Percentiles rank a stretch among this genome's conserved stretches.
These are phyloP conservation scores for Hypoxylon sp. DNA, from an alignment of 2,329 filamentous ascomycete species.

Conservation along the genomic window DNA sequence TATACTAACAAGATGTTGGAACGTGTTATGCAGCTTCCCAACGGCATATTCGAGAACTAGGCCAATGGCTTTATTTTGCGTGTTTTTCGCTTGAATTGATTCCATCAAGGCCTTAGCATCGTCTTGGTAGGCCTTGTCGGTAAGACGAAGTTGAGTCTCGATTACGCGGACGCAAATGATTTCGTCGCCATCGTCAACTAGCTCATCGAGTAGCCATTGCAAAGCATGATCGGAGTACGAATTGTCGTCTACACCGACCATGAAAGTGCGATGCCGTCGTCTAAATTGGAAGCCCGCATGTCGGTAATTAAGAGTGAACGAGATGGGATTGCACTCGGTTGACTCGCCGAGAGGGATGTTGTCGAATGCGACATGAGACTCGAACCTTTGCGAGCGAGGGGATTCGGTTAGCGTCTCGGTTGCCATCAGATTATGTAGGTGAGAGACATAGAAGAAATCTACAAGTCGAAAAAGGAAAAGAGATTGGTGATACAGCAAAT, in stretches of 20 bases:
- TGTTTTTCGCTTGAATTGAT: slow-evolving; percentile 83
- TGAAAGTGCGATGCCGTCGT: slow-evolving; percentile 86
- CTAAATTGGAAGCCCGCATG: slow-evolving; percentile 88
- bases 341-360: slow-evolving; percentile 71
- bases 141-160: slow-evolving; percentile 81
- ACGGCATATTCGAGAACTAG: slow-evolving; percentile 89
- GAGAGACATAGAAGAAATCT: slow-evolving; percentile 16
- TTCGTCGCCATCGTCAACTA: slow-evolving; percentile 94
- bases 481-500: slow-evolving; percentile 31
- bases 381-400: slow-evolving; percentile 65
- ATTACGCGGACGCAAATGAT: slow-evolving; percentile 91
- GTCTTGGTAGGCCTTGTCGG: slow-evolving; percentile 79
- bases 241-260: slow-evolving; percentile 92
- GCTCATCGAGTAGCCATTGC: slow-evolving; percentile 91
- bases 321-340: slow-evolving; percentile 72
- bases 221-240: slow-evolving; percentile 93
- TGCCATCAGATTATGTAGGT: slow-evolving; percentile 49
- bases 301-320: slow-evolving; percentile 86
- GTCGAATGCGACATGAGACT: slow-evolving; percentile 73
- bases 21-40: slow-evolving; percentile 90
- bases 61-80: slow-evolving; percentile 84
- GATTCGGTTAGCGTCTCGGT: slow-evolving; percentile 55
- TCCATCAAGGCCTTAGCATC: slow-evolving; percentile 83
- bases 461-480: slow-evolving; percentile 23
- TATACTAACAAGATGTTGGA: slow-evolving; percentile 84